These are phyloP conservation scores for Claviceps sp. DNA, from an alignment of 2,329 filamentous ascomycete species.

Conservation along the genomic window DNA sequence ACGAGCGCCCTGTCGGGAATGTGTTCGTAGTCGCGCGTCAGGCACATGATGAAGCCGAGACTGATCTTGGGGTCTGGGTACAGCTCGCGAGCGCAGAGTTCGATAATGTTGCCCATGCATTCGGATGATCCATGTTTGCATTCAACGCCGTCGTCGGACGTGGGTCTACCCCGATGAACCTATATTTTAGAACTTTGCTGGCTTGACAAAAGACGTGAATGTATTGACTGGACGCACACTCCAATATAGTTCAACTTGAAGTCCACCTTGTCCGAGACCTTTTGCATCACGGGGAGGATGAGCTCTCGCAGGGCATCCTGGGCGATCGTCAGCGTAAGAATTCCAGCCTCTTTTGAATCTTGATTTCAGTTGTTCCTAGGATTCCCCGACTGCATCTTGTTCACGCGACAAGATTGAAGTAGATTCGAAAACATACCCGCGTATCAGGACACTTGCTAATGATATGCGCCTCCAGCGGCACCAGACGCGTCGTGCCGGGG, in stretches of 20 bases:
- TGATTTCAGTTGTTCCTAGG: too few relatives aligned
- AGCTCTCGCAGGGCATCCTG: slow-evolving; percentile 67
- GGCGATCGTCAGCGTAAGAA: neutral
- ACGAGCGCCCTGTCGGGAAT: slow-evolving; percentile 73
- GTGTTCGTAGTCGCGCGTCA: slow-evolving; percentile 58
- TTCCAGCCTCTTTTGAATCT: too few relatives aligned
- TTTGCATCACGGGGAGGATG: slow-evolving; percentile 76
- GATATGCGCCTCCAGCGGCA: slow-evolving; percentile 85
- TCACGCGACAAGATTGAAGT: neutral
- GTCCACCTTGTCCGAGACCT: slow-evolving; percentile 69
- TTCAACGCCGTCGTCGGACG: slow-evolving; percentile 66
- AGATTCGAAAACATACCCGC: slow-evolving; percentile 26
- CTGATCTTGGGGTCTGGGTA: slow-evolving; percentile 79
- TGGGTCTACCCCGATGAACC: slow-evolving; percentile 34
- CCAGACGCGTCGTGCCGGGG: slow-evolving; percentile 21
- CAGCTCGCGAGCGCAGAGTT: slow-evolving; percentile 74
- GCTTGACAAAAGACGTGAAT: neutral
- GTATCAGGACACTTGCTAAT: slow-evolving; percentile 98
- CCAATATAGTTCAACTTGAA: slow-evolving; percentile 89
- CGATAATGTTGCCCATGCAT: slow-evolving; percentile 85
- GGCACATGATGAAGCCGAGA: slow-evolving; percentile 86
- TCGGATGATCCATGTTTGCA: slow-evolving; percentile 86
- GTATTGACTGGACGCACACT: slow-evolving; percentile 33
- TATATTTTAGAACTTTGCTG: neutral
- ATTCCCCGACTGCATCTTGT: neutral